A percentile compares a stretch with the other conserved stretches of the same genome.
These are phyloP conservation scores for Epichloe elymi DNA, from an alignment of 2,329 filamentous ascomycete genomes.

Conservation along the genomic window DNA sequence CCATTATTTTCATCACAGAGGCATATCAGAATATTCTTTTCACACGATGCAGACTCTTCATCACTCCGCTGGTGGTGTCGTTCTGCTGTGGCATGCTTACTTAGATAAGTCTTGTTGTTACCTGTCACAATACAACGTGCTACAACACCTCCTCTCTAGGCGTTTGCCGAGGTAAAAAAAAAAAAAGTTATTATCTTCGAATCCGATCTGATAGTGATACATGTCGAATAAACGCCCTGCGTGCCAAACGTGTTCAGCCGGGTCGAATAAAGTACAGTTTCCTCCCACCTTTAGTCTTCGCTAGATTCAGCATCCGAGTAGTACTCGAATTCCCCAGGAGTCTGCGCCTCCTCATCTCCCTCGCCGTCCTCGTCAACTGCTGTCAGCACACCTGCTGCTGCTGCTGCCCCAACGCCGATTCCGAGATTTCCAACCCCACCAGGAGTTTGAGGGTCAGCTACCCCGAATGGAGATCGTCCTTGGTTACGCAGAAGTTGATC, in stretches of 20 bases:
- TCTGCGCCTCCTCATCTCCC: constrained; percentile 55
- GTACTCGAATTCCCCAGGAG: constrained; percentile 67
- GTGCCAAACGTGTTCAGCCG: background rate
- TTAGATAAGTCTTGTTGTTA: no score
- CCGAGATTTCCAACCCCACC: constrained; percentile 30
- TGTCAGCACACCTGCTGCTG: constrained; percentile 68
- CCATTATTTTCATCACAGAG: no score
- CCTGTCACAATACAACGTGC: background rate
- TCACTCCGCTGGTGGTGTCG: no score
- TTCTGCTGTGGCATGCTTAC: background rate
- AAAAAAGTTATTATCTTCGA: background rate
- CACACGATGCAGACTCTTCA: background rate
- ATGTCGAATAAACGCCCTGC: constrained; percentile 7
- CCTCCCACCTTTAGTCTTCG: constrained; percentile 12
- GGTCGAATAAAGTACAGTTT: background rate
- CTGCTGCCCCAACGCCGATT: constrained; percentile 42
- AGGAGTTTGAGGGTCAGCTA: constrained; percentile 16
- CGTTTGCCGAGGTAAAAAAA: background rate
- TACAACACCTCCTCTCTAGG: background rate
- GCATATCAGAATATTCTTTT: background rate
- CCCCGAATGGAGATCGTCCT: constrained; percentile 20
- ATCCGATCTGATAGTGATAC: constrained; percentile 4
- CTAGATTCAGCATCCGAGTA: constrained; percentile 50
- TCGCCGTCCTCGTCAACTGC: constrained; percentile 78
- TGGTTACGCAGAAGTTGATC: constrained; percentile 30